Base-by-base conservation (phyloP, 805 yeast genomes). In the Spathaspora girioi region DNA sequence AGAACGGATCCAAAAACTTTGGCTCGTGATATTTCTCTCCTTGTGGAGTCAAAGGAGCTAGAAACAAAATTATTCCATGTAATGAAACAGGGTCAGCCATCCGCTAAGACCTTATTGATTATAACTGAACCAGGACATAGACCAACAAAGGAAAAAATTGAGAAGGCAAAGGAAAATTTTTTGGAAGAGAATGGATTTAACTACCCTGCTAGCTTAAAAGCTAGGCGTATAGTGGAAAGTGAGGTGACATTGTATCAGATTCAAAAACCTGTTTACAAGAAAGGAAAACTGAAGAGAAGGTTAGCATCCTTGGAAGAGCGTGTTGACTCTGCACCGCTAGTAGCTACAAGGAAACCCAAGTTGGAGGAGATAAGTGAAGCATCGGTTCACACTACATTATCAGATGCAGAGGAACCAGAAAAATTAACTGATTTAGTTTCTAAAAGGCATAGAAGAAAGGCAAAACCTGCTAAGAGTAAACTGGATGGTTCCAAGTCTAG, bases 1-100 rank as follows among this genome's bases (percentile, higher is more conserved):
- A 45, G 54, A 3, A 73, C 76, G 1, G 78, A 74, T 53, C 59
- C 56, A 38, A 74, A 73, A 50, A 74, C 78, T 0, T 55, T 74
- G 15, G 69, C 69, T 3, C 57, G 78, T 35, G 78, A 74, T 49
- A 67, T 74, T 4, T 62, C 65, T 1, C 50, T 58, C 14, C 56
- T 74, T 19, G 64, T 67, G 10, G 47, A 58, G 20, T 45, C 56
- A 17, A 49, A 59, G 7, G 59, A 60, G 17, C 23, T 69, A 41
- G 66, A 66, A 50, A 55, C 58, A 38, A 58, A 59, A 46, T 58
- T 60, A 49, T 53, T 71, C 26, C 42, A 56, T 9, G 55, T 71
- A n/a, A 50, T 54, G 6, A 55, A 62, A 45, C 59, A 65, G 4
- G 76, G 70, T 6, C 64, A 62, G 44, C 54, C 46, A 4, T 57